Conservation (phyloP, 2,329 filamentous ascomycete genomes). For the Malbranchea cinnamomea region DNA sequence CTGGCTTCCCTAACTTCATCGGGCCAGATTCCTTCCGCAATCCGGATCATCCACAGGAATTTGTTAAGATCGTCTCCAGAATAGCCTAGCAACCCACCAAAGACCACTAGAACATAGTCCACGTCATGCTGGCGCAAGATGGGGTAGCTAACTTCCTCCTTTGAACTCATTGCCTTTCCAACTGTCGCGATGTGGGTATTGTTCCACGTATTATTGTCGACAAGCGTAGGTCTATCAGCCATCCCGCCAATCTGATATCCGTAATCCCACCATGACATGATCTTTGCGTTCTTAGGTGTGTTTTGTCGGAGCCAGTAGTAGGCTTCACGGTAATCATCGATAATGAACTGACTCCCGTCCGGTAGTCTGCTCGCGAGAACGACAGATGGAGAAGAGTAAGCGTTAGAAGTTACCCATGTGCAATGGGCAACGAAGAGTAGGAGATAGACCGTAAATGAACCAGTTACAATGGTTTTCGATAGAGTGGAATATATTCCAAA, state of each 20-base stretch:
- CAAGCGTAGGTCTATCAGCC: slow-evolving; percentile 90
- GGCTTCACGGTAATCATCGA: slow-evolving; percentile 96
- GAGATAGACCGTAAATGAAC: slow-evolving; percentile 61
- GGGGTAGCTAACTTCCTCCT: slow-evolving; percentile 94
- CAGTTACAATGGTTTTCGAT: slow-evolving; percentile 67
- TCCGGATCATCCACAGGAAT: slow-evolving; percentile 99
- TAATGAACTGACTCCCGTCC: slow-evolving; percentile 94
- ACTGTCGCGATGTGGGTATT: slow-evolving; percentile 99
- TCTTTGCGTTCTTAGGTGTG: slow-evolving; percentile 84
- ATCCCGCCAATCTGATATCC: slow-evolving; percentile 99
- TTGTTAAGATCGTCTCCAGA: slow-evolving; percentile 99
- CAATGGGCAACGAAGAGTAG: slow-evolving; percentile 92
- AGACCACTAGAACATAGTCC: slow-evolving; percentile 95
- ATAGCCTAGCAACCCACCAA: slow-evolving; percentile 89
- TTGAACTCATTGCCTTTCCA: slow-evolving; percentile 95
- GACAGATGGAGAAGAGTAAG: slow-evolving; percentile 95
- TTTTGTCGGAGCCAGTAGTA: slow-evolving; percentile 99
- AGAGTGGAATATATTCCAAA: slow-evolving; percentile 71
- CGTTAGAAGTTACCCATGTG: slow-evolving; percentile 98
- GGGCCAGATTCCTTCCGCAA: slow-evolving; percentile 99
- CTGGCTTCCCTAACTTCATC: slow-evolving; percentile 94
- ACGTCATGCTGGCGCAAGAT: slow-evolving; percentile 98
- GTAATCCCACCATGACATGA: slow-evolving; percentile 99
- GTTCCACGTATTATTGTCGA: slow-evolving; percentile 99
- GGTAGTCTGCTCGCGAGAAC: slow-evolving; percentile 84